Percentiles rank a stretch among this genome's conserved stretches.
Conservation (phyloP, 768 basidiomycete species). For the Phlegmacium glaucopus region DNA sequence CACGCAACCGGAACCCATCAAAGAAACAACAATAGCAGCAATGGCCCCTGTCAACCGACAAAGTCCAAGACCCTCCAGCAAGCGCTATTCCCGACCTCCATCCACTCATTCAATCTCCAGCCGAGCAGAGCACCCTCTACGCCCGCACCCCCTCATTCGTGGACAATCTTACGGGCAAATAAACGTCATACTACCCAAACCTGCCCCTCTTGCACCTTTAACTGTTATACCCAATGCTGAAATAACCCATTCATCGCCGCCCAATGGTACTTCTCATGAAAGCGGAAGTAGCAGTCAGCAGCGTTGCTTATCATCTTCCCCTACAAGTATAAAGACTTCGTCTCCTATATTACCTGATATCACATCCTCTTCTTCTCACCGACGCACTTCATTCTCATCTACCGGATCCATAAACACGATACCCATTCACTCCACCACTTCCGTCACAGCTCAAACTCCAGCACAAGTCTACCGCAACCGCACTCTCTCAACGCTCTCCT, state of each 20-base stretch:
- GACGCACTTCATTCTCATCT: slow-evolving; percentile 36
- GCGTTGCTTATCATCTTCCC: slow-evolving; percentile 30
- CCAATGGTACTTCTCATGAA: slow-evolving; percentile 24
- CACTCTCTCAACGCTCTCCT: slow-evolving; percentile 32
- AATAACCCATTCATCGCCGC: slow-evolving; percentile 33
- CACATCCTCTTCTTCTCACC: slow-evolving; percentile 23
- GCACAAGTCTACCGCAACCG: slow-evolving; percentile 16
- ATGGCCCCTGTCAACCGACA: neutral
- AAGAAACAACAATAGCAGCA: too few relatives aligned
- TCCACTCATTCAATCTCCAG: slow-evolving; percentile 57
- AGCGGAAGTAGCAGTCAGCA: slow-evolving; percentile 11
- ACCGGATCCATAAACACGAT: slow-evolving; percentile 20
- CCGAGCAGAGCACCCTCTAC: slow-evolving; percentile 35
- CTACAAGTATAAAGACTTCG: slow-evolving; percentile 28
- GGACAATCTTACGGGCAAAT: slow-evolving; percentile 63
- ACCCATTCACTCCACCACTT: slow-evolving; percentile 15
- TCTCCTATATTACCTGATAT: slow-evolving; percentile 23
- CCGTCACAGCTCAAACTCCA: slow-evolving; percentile 12
- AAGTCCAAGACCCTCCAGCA: slow-evolving; percentile 17
- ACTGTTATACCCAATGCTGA: slow-evolving; percentile 54
- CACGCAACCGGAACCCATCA: too few relatives aligned
- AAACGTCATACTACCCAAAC: slow-evolving; percentile 37
- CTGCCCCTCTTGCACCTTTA: slow-evolving; percentile 62
- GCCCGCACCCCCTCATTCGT: slow-evolving; percentile 77
- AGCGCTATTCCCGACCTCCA: slow-evolving; percentile 55